A percentile compares a stretch with the other conserved stretches of the same genome.
Evolutionary conservation across 371 early-diverging fungal genomes (phyloP).

Genomic region (Synchytrium microbalum): DNA sequence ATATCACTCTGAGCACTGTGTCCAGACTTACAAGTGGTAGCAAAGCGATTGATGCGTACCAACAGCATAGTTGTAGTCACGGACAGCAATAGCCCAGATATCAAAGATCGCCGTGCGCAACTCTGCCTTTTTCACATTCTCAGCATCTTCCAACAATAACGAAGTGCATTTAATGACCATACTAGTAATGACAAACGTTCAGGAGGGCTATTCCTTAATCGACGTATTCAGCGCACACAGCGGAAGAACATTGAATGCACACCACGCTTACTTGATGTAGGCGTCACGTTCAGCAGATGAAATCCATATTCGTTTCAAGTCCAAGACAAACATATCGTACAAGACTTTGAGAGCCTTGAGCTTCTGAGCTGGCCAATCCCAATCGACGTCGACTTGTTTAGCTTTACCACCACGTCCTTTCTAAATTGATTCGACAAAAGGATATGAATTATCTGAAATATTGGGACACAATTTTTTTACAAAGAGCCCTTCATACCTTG

Average conservation of each 20-base stretch:
- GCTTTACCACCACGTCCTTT: constrained; percentile 10
- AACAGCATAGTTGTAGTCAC: constrained; percentile 59
- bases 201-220: constrained; percentile 5
- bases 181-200: constrained; percentile 28
- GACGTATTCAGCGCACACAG: neutral
- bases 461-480: neutral
- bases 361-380: constrained; percentile 52
- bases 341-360: constrained; percentile 46
- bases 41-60: constrained; percentile 35
- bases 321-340: constrained; percentile 50
- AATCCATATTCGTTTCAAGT: constrained; percentile 70
- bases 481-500: constrained; percentile 11
- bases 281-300: constrained; percentile 67
- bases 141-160: constrained; percentile 70
- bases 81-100: constrained; percentile 34
- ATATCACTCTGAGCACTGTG: neutral
- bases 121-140: constrained; percentile 47
- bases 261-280: constrained; percentile 58
- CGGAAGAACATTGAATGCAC: neutral
- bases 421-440: constrained; percentile 2
- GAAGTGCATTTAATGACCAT: constrained; percentile 79
- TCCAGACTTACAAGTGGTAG: too few species aligned
- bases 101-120: constrained; percentile 54
- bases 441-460: neutral
- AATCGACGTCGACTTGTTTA: constrained; percentile 18